phyloP scores from a whole-genome alignment of 164 flowering plant genomes.

The Paratinospora sagittata region DNA sequence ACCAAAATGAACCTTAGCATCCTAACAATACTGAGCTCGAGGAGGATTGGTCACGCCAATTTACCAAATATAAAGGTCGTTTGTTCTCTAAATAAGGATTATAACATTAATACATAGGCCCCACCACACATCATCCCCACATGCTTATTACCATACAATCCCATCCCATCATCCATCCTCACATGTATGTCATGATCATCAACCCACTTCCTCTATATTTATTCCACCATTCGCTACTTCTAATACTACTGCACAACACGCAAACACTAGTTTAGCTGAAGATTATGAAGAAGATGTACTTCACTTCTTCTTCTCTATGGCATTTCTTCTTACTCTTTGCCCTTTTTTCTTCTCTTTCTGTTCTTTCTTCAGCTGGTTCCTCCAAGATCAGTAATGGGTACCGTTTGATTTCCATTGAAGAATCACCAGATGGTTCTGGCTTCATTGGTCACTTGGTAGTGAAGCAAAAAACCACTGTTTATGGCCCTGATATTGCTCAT shows the following conservation, averaged over 20 bases:
- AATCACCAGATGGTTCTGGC: conserved; percentile 72
- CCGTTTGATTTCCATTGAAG: conserved; percentile 59
- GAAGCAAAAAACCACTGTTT: conserved; percentile 53
- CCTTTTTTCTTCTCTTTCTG: not conserved
- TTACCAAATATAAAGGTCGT: no score
- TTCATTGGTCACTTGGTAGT: conserved; percentile 65
- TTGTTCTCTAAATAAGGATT: no score
- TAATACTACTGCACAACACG: not conserved
- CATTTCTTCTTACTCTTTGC: not conserved
- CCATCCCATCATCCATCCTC: not conserved
- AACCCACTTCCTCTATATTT: no score
- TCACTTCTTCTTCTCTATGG: not conserved
- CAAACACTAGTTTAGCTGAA: no score
- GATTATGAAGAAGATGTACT: no score
- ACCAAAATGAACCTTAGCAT: no score
- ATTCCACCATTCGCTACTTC: not conserved
- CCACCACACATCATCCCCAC: not conserved
- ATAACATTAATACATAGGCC: no score
- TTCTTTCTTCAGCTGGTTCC: conserved; percentile 18
- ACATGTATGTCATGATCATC: not conserved
- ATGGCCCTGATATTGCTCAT: conserved; percentile 77
- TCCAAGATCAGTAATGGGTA: conserved; percentile 73
- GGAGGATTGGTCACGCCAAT: no score
- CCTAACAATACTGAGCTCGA: no score
- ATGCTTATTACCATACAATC: not conserved